These are phyloP conservation scores for Rhizopus microsporus DNA, from an alignment of 371 early-diverging fungal species.

Conservation along the genomic window DNA sequence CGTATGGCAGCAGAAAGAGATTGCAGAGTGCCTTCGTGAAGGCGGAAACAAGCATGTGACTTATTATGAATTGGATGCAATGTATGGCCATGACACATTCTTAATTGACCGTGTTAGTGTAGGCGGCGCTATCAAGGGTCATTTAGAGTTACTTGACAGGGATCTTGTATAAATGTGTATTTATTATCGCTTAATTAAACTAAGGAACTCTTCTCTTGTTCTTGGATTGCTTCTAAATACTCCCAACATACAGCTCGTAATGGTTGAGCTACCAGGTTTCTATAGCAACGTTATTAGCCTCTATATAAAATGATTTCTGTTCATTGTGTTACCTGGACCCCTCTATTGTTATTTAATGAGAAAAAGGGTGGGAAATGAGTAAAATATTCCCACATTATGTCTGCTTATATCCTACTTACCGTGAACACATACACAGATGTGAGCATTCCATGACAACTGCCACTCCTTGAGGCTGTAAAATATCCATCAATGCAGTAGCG, in stretches of 20 bases:
- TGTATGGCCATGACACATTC: conserved; percentile 97
- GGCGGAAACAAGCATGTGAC: conserved; percentile 88
- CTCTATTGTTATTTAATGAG: conserved; percentile 25
- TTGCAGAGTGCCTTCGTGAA: conserved; percentile 80
- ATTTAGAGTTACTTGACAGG: conserved; percentile 67
- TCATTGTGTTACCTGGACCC: conserved; percentile 42
- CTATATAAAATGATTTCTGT: conserved; percentile 1
- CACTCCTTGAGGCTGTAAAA: conserved; percentile 94
- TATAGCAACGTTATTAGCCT: conserved; percentile 43
- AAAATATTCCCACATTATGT: conserved; percentile 12
- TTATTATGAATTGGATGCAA: conserved; percentile 94
- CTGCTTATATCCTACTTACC: conserved; percentile 22
- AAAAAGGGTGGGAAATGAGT: conserved; percentile 23
- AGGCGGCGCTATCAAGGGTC: conserved; percentile 94
- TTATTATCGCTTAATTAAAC: conserved; percentile 59
- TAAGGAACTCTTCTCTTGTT: conserved; percentile 96
- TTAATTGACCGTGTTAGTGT: conserved; percentile 87
- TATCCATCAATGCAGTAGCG: conserved; percentile 86
- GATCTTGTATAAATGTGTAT: background rate
- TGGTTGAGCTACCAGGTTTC: conserved; percentile 92
- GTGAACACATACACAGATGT: conserved; percentile 57
- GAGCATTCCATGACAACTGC: conserved; percentile 97
- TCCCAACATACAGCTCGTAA: conserved; percentile 96
- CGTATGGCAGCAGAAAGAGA: conserved; percentile 93
- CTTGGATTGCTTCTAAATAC: conserved; percentile 88